A percentile compares a stretch with the other conserved stretches of the same genome.
These are phyloP conservation scores for Taiwanofungus camphoratus DNA, from an alignment of 1,284 basidiomycete species.

Conservation along the genomic window DNA sequence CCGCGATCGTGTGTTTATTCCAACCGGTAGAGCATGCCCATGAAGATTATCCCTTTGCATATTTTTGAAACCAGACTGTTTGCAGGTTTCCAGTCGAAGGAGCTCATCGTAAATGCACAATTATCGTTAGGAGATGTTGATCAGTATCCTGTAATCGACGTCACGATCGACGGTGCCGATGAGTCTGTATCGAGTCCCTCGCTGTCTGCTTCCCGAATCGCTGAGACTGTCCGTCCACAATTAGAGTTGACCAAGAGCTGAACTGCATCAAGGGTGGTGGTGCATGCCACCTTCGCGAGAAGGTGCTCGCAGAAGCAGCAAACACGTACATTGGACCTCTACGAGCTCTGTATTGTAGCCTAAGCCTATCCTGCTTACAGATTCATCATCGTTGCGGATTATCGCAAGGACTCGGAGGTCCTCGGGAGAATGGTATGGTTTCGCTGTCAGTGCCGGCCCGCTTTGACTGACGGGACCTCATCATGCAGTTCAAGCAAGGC, in stretches of 20 bases:
- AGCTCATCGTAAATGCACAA: constrained; percentile 83
- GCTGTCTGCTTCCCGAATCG: neutral
- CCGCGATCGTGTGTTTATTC: constrained; percentile 80
- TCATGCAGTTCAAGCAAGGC: constrained; percentile 73
- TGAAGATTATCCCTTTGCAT: constrained; percentile 16
- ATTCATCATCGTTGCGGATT: constrained; percentile 94
- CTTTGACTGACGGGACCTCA: too few relatives aligned
- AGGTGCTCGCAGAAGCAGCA: constrained; percentile 96
- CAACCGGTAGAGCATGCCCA: constrained; percentile 54
- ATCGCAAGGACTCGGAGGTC: constrained; percentile 83
- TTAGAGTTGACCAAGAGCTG: constrained; percentile 79
- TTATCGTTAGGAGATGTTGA: constrained; percentile 90
- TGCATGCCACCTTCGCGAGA: constrained; percentile 95
- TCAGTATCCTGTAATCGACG: constrained; percentile 86
- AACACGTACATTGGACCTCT: constrained; percentile 58
- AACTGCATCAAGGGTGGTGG: constrained; percentile 99
- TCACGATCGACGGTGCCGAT: constrained; percentile 96
- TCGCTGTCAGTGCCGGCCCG: neutral
- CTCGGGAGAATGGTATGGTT: constrained; percentile 77
- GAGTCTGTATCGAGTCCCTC: constrained; percentile 61
- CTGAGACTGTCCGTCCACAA: constrained; percentile 4
- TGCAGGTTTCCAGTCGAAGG: constrained; percentile 91
- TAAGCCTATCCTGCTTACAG: constrained; percentile 30
- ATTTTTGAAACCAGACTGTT: neutral
- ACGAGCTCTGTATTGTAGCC: neutral